A percentile compares a stretch with the other conserved stretches of the same genome.
These are phyloP conservation scores for Cydonia oblonga DNA, from an alignment of 331 rosid genomes.

Conservation along the genomic window DNA sequence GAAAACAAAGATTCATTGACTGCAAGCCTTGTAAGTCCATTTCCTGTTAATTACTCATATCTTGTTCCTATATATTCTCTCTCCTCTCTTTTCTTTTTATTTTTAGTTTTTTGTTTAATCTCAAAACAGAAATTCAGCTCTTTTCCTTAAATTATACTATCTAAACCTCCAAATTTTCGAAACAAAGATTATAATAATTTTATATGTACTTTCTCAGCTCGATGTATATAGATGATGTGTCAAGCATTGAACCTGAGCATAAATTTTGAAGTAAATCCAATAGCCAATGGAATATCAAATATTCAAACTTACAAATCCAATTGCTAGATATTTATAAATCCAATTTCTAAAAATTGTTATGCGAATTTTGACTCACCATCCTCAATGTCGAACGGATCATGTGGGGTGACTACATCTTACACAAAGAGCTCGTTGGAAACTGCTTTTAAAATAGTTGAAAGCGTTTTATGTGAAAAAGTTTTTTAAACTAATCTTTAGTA, in stretches of 20 bases:
- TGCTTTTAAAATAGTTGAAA: too few species aligned
- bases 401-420: too few species aligned
- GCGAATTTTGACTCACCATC: too few species aligned
- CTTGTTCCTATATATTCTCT: not conserved
- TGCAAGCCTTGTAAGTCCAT: conserved; percentile 50
- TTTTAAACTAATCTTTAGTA: too few species aligned
- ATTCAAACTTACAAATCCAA: not conserved
- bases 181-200: too few species aligned
- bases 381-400: too few species aligned
- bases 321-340: not conserved
- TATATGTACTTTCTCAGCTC: not conserved
- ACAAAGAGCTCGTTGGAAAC: too few species aligned
- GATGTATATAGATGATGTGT: not conserved
- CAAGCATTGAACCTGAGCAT: not conserved
- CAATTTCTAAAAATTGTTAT: too few species aligned
- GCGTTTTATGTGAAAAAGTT: accelerated
- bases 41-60: not conserved
- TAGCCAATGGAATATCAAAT: not conserved
- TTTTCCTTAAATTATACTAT: not conserved
- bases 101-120: not conserved
- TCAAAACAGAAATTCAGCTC: not conserved
- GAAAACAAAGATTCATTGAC: conserved; percentile 42
- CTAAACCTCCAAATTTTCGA: not conserved
- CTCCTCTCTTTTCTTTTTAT: not conserved
- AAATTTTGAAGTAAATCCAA: not conserved